Percentiles rank a stretch among this genome's conserved stretches.
Conservation (phyloP, 129 eudicot species). For the Ambrosia trifida region DNA sequence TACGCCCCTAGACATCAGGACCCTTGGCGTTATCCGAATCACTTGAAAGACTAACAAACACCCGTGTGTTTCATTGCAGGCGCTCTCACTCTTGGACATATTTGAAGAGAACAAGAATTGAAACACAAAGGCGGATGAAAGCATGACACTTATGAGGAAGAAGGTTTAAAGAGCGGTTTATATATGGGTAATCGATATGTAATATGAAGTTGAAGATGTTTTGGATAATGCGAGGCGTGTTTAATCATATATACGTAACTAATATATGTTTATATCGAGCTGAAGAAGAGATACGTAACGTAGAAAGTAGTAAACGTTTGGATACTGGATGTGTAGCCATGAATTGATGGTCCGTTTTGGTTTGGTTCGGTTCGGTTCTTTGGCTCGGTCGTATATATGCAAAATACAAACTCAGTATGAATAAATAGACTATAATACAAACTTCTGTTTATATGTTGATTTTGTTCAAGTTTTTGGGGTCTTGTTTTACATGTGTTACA, state of each 20-base stretch:
- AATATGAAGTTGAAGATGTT: slow-evolving; percentile 15
- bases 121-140: background rate
- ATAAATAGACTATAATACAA: slow-evolving; percentile 26
- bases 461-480: background rate
- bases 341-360: slow-evolving; percentile 22
- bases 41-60: background rate
- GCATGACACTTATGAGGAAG: slow-evolving; percentile 4
- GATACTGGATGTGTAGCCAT: slow-evolving; percentile 16
- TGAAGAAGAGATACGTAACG: slow-evolving; percentile 22
- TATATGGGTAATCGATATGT: background rate
- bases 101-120: slow-evolving; percentile 53
- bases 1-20: background rate
- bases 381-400: slow-evolving; percentile 34
- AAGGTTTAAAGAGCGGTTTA: slow-evolving; percentile 12
- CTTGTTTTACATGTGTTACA: no score
- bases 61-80: slow-evolving; percentile 36
- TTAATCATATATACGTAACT: slow-evolving; percentile 20
- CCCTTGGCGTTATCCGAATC: background rate
- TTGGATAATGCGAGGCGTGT: slow-evolving; percentile 23
- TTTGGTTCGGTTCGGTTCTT: slow-evolving; percentile 33
- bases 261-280: slow-evolving; percentile 32
- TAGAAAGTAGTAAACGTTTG: slow-evolving; percentile 16
- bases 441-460: background rate
- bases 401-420: slow-evolving; percentile 24
- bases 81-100: slow-evolving; percentile 73